Evolutionary conservation across 164 flowering plant genomes (phyloP).

Genomic region (Protea cynaroides): DNA sequence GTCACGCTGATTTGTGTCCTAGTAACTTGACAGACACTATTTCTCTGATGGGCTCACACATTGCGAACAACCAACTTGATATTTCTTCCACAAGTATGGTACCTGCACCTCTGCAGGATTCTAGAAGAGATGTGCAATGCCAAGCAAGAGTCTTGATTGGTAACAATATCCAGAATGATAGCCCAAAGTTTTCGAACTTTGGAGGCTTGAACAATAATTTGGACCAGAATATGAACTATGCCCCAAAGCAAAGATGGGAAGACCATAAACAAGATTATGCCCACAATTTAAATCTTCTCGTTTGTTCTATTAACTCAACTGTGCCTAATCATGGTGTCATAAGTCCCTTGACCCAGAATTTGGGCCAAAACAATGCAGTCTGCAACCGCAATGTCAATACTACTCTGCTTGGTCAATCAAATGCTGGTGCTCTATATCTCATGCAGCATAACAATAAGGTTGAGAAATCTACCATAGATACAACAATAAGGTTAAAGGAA

Average conservation of each 20-base stretch:
- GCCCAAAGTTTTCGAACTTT: slow-evolving; percentile 15
- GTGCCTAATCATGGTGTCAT: slow-evolving; percentile 20
- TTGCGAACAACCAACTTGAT: slow-evolving; percentile 22
- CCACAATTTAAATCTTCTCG: slow-evolving; percentile 19
- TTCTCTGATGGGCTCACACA: slow-evolving; percentile 22
- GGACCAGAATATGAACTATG: slow-evolving; percentile 12
- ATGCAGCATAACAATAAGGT: slow-evolving; percentile 26
- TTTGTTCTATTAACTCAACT: slow-evolving; percentile 25
- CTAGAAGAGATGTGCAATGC: slow-evolving; percentile 28
- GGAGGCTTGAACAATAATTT: slow-evolving; percentile 8
- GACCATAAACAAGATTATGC: slow-evolving; percentile 20
- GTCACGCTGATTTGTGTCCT: slow-evolving; percentile 18
- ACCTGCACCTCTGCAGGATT: slow-evolving; percentile 22
- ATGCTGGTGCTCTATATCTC: slow-evolving; percentile 21
- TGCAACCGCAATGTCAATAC: slow-evolving; percentile 21
- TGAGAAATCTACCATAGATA: too few species aligned
- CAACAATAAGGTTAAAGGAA: slow-evolving; percentile 26
- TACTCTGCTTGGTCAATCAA: slow-evolving; percentile 20
- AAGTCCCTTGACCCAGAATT: slow-evolving; percentile 18
- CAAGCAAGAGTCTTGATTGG: slow-evolving; percentile 21
- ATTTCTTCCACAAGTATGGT: slow-evolving; percentile 23
- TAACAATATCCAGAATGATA: slow-evolving; percentile 21
- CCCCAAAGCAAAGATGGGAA: slow-evolving; percentile 32
- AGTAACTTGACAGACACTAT: slow-evolving; percentile 24
- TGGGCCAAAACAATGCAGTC: slow-evolving; percentile 22